These are phyloP conservation scores for Dothiorella sarmentorum DNA, from an alignment of 2,329 filamentous ascomycete species.

Conservation along the genomic window DNA sequence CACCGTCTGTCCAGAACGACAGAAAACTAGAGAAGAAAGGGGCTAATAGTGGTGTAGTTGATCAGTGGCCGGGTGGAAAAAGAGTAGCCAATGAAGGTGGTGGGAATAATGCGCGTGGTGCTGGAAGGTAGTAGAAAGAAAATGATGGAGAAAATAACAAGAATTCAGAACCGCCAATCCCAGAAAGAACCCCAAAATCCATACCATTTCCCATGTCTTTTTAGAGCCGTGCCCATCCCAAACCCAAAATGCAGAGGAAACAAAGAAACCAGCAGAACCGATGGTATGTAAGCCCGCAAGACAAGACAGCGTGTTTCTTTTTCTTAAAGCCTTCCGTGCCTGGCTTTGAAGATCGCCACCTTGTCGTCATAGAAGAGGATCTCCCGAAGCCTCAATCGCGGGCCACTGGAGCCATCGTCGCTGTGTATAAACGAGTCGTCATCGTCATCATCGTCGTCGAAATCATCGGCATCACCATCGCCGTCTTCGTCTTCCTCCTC, in stretches of 20 bases:
- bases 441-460: slow-evolving; percentile 41
- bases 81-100: neutral
- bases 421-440: slow-evolving; percentile 48
- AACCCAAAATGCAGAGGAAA: neutral
- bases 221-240: neutral
- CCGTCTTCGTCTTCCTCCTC: slow-evolving; percentile 44
- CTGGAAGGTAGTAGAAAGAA: no score
- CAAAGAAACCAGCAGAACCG: neutral
- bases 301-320: slow-evolving; percentile 1
- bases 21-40: neutral
- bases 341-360: slow-evolving; percentile 73
- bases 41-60: neutral
- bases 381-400: slow-evolving; percentile 64
- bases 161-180: neutral
- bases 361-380: slow-evolving; percentile 85
- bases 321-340: slow-evolving; percentile 52
- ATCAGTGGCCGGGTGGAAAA: neutral
- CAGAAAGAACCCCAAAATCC: slow-evolving; percentile 1
- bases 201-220: neutral
- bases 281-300: slow-evolving; percentile 11
- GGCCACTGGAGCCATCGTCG: slow-evolving; percentile 44
- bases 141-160: neutral
- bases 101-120: no score
- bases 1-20: no score
- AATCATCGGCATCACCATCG: slow-evolving; percentile 52